A percentile compares a stretch with the other conserved stretches of the same genome.
phyloP scores from a whole-genome alignment of 2,329 filamentous ascomycete species.

The Penicillium corylophilum region DNA sequence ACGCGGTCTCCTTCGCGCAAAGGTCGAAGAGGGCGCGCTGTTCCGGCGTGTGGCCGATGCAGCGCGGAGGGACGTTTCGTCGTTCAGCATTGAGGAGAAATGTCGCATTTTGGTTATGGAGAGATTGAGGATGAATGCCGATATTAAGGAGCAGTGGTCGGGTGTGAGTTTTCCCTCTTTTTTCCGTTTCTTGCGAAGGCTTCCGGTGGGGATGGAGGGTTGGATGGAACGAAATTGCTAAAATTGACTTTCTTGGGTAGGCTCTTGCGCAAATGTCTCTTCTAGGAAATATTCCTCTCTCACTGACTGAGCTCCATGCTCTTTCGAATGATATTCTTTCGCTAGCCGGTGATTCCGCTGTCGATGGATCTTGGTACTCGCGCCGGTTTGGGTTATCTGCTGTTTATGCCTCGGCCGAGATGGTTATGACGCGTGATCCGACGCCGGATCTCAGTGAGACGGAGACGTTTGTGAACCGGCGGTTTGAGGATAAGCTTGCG shows the following conservation, averaged over 20 bases:
- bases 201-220: conserved; percentile 3
- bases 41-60: conserved; percentile 19
- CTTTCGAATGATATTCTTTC: conserved; percentile 93
- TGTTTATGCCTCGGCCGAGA: conserved; percentile 75
- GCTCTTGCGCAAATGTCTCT: conserved; percentile 89
- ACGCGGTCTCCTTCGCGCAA: conserved; percentile 37
- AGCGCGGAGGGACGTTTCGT: conserved; percentile 14
- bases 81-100: conserved; percentile 58
- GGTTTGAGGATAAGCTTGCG: conserved; percentile 67
- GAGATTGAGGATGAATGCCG: conserved; percentile 70
- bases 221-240: background rate
- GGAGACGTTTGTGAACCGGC: conserved; percentile 72
- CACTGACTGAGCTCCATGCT: conserved; percentile 73
- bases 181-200: background rate
- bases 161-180: conserved; percentile 59
- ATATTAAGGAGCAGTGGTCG: conserved; percentile 77
- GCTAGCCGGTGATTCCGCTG: conserved; percentile 74
- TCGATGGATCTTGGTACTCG: conserved; percentile 87
- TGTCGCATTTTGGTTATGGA: conserved; percentile 73
- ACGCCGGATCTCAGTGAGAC: conserved; percentile 74
- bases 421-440: conserved; percentile 91
- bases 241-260: conserved; percentile 42
- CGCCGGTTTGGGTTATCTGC: conserved; percentile 63
- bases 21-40: conserved; percentile 32
- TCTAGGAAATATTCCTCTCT: conserved; percentile 71